Evolutionary conservation across 2,329 filamentous ascomycete genomes (phyloP).

Genomic region (Xylariaceae sp.): DNA sequence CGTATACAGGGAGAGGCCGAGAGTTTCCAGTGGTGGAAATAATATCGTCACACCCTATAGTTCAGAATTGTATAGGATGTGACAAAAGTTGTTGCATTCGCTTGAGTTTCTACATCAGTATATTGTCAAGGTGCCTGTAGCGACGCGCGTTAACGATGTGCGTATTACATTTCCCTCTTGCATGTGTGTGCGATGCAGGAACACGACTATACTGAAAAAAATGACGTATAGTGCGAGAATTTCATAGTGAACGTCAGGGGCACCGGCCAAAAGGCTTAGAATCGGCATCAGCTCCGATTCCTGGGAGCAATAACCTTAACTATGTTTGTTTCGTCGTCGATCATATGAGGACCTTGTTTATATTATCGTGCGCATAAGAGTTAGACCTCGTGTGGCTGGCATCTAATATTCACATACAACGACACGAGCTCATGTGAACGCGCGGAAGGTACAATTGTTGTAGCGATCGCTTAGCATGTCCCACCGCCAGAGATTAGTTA

Average conservation of each 20-base stretch:
- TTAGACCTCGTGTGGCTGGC: too few species aligned
- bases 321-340: background rate
- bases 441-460: constrained; percentile 4
- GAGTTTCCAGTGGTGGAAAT: too few species aligned
- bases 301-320: background rate
- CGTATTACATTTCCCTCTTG: background rate
- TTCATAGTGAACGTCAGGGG: background rate
- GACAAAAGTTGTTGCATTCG: too few species aligned
- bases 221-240: constrained; percentile 1
- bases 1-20: too few species aligned
- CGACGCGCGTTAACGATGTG: background rate
- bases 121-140: too few species aligned
- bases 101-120: too few species aligned
- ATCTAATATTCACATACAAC: background rate
- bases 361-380: too few species aligned
- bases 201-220: constrained; percentile 9
- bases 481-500: background rate
- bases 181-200: constrained; percentile 4
- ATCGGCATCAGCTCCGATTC: constrained; percentile 5
- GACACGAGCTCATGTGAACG: background rate
- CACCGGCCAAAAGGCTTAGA: constrained; percentile 1
- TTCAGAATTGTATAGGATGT: too few species aligned
- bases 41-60: too few species aligned
- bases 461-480: constrained; percentile 3
- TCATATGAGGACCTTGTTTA: constrained; percentile 10